phyloP scores from a whole-genome alignment of 2,329 filamentous ascomycete species.

The Botryotinia convoluta region DNA sequence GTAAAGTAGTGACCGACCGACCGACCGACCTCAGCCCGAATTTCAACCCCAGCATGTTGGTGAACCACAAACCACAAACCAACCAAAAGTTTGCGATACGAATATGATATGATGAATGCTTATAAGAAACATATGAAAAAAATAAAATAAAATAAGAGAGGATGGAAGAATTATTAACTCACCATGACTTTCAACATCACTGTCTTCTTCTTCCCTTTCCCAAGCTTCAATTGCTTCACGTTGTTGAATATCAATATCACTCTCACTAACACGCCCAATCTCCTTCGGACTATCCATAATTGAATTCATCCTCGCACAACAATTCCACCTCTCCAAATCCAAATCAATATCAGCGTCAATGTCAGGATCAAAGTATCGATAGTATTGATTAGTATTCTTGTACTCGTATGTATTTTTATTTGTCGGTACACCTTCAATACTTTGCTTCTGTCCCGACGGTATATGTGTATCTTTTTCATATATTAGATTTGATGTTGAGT shows the following conservation, averaged over 20 bases:
- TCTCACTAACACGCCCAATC: no score
- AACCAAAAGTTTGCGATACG: neutral
- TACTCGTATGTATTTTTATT: neutral
- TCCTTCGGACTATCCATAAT: neutral
- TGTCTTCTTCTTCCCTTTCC: constrained; percentile 2
- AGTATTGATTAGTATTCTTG: neutral
- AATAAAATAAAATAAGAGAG: neutral
- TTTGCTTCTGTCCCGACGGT: neutral
- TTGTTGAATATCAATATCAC: neutral
- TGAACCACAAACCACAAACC: neutral
- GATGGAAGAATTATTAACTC: neutral
- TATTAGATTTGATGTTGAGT: neutral
- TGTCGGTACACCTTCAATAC: neutral
- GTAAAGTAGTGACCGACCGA: neutral
- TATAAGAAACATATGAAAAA: no score
- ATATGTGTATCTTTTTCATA: neutral
- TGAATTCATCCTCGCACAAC: constrained; percentile 18
- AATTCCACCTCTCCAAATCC: constrained; percentile 17
- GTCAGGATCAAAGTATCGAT: neutral
- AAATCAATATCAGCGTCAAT: neutral
- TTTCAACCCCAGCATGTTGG: neutral
- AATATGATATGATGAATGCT: neutral
- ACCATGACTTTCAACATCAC: constrained; percentile 16
- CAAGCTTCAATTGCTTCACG: constrained; percentile 5
- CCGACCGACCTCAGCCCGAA: neutral